Evolutionary conservation across 768 basidiomycete genomes (phyloP), one percentile per base, ranked within the genome.

Genomic region (Baorangia bicolor): DNA sequence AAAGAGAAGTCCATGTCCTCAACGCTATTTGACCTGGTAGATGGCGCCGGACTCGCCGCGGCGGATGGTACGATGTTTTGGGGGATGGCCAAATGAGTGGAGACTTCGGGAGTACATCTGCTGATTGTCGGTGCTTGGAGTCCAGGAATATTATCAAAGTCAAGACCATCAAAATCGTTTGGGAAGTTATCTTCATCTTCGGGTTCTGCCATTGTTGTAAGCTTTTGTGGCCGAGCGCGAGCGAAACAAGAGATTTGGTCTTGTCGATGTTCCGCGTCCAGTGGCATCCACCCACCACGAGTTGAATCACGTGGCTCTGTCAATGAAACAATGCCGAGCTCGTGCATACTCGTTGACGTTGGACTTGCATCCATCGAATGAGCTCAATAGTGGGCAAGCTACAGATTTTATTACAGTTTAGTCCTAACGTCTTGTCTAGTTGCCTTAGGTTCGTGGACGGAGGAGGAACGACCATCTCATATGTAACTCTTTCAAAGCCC

Each of bases 141-240:
- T 49, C 50, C 71, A 10, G 76, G 69, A 21, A 75, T 53, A 12
- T 55, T 74, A 27, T 82, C 74, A 56, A 78, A 81, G 58, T 78
- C 75, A 21, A 83, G 42, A 16, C 76, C 77, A 4, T 77, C 77
- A 54, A 85, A 81, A 23, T 80, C 78, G 62, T 86, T 85, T 0
- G 77, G 78, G 53, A 80, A 88, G 51, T 84, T 79, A 62, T 86
- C 82, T n/a, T 73, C 73, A 1, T 61, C 64, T 31, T 62, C 62
- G 1, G 28, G 42, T 51, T 62, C 63, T 33, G 68, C 45, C 73
- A 73, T 73, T 42, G 42, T 43, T 37, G 35, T 25, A 28, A 34
- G 38, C 45, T 31, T 38, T 47, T 20, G 53, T 57, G 27, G 38
- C 11, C 8, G 44, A n/a, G 38, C 28, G 30, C 28, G 12, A 38